Evolutionary conservation across 176 grass and related monocot genomes (phyloP).

Genomic region (Cenchrus fungigraminus): DNA sequence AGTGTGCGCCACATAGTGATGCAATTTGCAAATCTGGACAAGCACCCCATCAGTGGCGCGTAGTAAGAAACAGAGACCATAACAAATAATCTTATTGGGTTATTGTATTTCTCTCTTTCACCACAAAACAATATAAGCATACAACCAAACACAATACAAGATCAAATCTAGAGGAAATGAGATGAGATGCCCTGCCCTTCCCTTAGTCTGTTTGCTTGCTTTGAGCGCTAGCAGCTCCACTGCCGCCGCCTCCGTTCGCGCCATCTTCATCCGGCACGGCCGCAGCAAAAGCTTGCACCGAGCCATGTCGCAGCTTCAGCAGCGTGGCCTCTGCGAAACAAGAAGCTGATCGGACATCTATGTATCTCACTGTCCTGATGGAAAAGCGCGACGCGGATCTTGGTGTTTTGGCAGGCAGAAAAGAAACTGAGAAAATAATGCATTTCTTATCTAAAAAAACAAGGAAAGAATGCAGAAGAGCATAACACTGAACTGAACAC

Average conservation of each 20-base stretch:
- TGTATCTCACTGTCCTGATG: neutral
- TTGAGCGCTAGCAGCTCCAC: neutral
- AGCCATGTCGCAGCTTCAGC: neutral
- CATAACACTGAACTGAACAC: neutral
- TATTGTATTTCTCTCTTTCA: too few relatives aligned
- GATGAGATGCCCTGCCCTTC: neutral
- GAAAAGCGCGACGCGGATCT: too few relatives aligned
- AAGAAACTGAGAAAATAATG: too few relatives aligned
- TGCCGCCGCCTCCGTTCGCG: neutral
- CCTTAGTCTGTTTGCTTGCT: neutral
- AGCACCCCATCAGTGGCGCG: neutral
- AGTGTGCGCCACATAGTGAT: constrained; percentile 12
- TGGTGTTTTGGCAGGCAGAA: too few relatives aligned
- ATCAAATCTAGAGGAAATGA: neutral
- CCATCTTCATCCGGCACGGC: neutral
- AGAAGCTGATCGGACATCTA: neutral
- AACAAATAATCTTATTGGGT: neutral
- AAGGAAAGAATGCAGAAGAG: neutral
- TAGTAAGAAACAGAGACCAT: neutral
- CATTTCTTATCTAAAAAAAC: neutral
- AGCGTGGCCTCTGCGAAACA: neutral
- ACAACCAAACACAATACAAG: neutral
- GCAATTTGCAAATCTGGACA: neutral
- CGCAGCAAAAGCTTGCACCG: neutral
- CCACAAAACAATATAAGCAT: neutral